These are phyloP conservation scores for Eurotiales sp. DNA, from an alignment of 2,329 filamentous ascomycete genomes.

Conservation along the genomic window DNA sequence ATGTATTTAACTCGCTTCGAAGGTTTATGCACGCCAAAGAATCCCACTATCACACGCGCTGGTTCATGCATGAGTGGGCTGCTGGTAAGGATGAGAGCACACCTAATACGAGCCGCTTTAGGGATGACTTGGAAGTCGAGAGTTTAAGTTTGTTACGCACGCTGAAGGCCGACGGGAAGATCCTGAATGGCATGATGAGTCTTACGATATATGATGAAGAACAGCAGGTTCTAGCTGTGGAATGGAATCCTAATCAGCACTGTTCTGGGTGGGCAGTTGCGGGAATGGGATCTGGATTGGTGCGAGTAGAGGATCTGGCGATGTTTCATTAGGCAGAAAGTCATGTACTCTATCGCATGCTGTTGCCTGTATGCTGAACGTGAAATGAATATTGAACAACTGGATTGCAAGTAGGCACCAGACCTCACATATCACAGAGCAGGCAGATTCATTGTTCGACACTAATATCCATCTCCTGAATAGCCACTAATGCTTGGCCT, in stretches of 20 bases:
- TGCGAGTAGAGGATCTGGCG: conserved; percentile 64
- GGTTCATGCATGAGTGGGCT: conserved; percentile 58
- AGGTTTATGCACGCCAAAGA: conserved; percentile 50
- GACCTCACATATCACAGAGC: too few species aligned
- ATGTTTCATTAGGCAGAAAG: conserved; percentile 19
- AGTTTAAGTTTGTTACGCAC: conserved; percentile 30
- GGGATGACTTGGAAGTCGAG: conserved; percentile 43
- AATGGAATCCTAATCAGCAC: conserved; percentile 66
- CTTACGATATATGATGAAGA: conserved; percentile 57
- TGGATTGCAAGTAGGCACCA: too few species aligned
- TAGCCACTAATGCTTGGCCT: too few species aligned
- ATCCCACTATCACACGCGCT: conserved; percentile 51
- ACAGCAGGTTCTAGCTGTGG: conserved; percentile 59
- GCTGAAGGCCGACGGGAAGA: conserved; percentile 27
- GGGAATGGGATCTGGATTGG: conserved; percentile 63
- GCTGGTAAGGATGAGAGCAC: conserved; percentile 23
- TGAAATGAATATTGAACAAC: not conserved
- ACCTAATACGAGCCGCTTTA: conserved; percentile 39
- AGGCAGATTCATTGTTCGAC: too few species aligned
- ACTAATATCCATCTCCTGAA: too few species aligned
- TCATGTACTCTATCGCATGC: not conserved
- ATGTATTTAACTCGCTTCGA: conserved; percentile 50
- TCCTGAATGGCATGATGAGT: conserved; percentile 30
- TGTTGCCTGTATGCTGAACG: too few species aligned
- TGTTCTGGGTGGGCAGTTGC: conserved; percentile 65